Evolutionary conservation across 1,284 basidiomycete genomes (phyloP).

Genomic region (Boletus sp.): DNA sequence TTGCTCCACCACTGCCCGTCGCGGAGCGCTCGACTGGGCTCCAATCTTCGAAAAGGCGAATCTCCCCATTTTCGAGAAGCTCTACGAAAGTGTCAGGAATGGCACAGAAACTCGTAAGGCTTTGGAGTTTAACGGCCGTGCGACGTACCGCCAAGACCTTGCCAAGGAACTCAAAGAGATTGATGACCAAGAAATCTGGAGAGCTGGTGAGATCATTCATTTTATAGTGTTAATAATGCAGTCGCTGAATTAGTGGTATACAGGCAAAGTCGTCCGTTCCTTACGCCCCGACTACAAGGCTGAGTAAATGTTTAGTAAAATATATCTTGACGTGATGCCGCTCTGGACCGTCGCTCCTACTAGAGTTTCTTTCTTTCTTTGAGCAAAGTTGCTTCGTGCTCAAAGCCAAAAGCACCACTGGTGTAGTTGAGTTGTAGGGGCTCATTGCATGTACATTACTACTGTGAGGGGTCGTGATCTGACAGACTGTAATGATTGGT

Average conservation of each 20-base stretch:
- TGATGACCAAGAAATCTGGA: conserved; percentile 97
- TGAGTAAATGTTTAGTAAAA: conserved; percentile 35
- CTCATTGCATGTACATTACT: conserved; percentile 21
- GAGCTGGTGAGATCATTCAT: conserved; percentile 61
- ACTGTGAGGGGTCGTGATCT: not conserved
- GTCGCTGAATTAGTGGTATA: conserved; percentile 8
- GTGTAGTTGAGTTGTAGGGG: conserved; percentile 21
- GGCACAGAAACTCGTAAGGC: conserved; percentile 97
- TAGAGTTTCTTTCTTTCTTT: conserved; percentile 9
- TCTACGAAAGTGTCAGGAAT: conserved; percentile 93
- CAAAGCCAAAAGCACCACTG: conserved; percentile 24
- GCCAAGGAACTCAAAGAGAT: conserved; percentile 94
- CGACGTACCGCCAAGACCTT: conserved; percentile 92
- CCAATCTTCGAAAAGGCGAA: conserved; percentile 94
- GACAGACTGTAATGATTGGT: not conserved
- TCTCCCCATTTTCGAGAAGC: conserved; percentile 88
- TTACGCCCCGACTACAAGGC: conserved; percentile 75
- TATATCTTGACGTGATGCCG: conserved; percentile 12
- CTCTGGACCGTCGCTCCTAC: conserved; percentile 4
- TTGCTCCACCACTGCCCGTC: conserved; percentile 98
- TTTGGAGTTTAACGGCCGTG: conserved; percentile 91
- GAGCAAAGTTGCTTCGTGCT: conserved; percentile 12
- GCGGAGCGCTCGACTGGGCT: conserved; percentile 99
- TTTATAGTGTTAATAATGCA: not conserved
- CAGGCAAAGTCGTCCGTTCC: conserved; percentile 73